These are phyloP conservation scores for Corymbia maculata DNA, from an alignment of 345 rosid species.

Conservation along the genomic window DNA sequence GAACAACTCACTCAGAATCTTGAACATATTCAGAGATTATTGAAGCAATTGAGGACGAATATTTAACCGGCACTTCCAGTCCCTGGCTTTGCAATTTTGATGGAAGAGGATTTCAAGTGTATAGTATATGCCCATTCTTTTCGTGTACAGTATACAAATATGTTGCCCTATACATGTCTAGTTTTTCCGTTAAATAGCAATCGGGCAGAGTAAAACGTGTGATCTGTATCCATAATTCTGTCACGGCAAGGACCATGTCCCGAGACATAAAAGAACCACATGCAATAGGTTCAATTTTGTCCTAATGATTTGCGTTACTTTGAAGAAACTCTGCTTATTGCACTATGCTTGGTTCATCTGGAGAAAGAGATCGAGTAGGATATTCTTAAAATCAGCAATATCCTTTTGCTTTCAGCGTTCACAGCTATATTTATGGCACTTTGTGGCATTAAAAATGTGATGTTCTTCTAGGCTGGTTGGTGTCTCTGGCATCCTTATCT, in stretches of 20 bases:
- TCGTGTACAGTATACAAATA: slow-evolving; percentile 16
- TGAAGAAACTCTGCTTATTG: neutral
- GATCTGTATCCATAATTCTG: neutral
- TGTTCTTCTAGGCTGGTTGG: neutral
- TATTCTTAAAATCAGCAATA: neutral
- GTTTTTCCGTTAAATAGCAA: neutral
- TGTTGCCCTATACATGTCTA: neutral
- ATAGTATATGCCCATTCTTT: slow-evolving; percentile 19
- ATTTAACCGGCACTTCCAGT: slow-evolving; percentile 15
- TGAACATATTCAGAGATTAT: slow-evolving; percentile 46
- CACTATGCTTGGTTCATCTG: neutral
- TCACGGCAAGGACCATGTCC: neutral
- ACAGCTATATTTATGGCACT: neutral
- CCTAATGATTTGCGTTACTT: neutral
- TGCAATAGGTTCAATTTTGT: neutral
- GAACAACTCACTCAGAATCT: slow-evolving; percentile 60
- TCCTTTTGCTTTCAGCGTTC: neutral
- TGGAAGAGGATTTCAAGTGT: neutral
- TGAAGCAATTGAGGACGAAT: slow-evolving; percentile 53
- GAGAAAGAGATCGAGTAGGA: neutral
- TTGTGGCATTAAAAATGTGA: neutral
- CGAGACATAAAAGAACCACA: neutral
- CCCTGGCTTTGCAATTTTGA: slow-evolving; percentile 12
- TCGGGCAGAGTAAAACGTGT: neutral
- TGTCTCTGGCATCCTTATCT: neutral